Conservation (phyloP, 2,329 filamentous ascomycete genomes). For the Coniella vitis region DNA sequence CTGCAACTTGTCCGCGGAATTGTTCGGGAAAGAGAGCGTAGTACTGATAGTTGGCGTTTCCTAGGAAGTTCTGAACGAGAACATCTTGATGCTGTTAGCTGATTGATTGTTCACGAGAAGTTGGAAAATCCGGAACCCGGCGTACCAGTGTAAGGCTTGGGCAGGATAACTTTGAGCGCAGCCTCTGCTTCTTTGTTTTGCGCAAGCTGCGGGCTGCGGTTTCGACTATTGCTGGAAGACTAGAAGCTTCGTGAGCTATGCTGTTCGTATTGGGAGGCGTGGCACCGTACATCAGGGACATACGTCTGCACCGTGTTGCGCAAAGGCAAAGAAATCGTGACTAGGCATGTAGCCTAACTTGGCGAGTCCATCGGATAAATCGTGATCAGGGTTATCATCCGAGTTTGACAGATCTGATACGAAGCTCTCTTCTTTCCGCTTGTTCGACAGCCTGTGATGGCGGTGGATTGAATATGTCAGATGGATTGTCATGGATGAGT, state of each 20-base stretch:
- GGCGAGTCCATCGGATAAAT: conserved; percentile 13
- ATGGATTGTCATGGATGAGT: not conserved
- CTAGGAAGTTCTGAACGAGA: conserved; percentile 39
- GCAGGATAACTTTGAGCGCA: conserved; percentile 25
- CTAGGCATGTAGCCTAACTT: conserved; percentile 16
- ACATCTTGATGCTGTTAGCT: conserved; percentile 27
- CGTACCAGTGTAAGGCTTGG: conserved; percentile 32
- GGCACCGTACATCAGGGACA: conserved; percentile 5
- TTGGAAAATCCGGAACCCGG: not conserved
- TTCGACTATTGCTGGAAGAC: conserved; percentile 7
- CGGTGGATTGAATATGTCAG: too few relatives aligned
- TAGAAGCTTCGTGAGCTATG: conserved; percentile 6
- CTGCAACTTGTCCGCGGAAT: conserved; percentile 35
- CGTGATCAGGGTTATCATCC: conserved; percentile 7
- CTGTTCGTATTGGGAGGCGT: conserved; percentile 1
- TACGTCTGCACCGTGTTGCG: not conserved
- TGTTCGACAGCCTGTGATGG: conserved; percentile 20
- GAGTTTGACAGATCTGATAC: conserved; percentile 15
- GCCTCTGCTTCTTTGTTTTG: conserved; percentile 26
- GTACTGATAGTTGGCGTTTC: conserved; percentile 38
- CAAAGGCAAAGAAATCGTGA: conserved; percentile 12
- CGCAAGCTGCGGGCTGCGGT: conserved; percentile 4
- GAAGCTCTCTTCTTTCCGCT: conserved; percentile 19
- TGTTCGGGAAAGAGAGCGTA: conserved; percentile 38
- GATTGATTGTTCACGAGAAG: too few relatives aligned